A percentile compares a stretch with the other conserved stretches of the same genome.
Conservation (phyloP, 2,329 filamentous ascomycete species). For the Cytospora mali region DNA sequence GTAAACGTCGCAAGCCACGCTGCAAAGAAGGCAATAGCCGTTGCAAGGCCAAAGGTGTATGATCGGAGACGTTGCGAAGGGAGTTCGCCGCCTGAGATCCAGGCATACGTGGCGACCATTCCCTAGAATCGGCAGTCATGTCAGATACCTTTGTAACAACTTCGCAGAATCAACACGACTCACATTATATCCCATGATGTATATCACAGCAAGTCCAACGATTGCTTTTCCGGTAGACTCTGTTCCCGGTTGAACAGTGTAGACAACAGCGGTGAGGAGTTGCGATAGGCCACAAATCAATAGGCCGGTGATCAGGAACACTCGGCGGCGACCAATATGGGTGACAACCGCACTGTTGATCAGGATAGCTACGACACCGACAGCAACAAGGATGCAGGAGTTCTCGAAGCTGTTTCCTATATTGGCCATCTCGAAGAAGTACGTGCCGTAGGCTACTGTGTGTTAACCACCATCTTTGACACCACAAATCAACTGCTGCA, state of each 20-base stretch:
- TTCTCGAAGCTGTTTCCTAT: slow-evolving; percentile 59
- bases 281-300: slow-evolving; percentile 56
- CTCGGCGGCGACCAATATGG: slow-evolving; percentile 53
- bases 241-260: slow-evolving; percentile 46
- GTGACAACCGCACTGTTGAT: slow-evolving; percentile 57
- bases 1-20: slow-evolving; percentile 62
- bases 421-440: slow-evolving; percentile 63
- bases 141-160: background rate
- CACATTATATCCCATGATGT: slow-evolving; percentile 56
- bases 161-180: background rate
- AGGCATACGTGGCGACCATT: slow-evolving; percentile 58
- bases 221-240: slow-evolving; percentile 48
- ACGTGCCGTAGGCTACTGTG: slow-evolving; percentile 54
- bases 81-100: slow-evolving; percentile 59
- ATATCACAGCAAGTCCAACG: slow-evolving; percentile 55
- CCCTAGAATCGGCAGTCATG: slow-evolving; percentile 31
- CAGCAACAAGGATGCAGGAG: slow-evolving; percentile 55
- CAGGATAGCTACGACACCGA: slow-evolving; percentile 58
- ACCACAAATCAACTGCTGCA: background rate
- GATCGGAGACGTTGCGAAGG: slow-evolving; percentile 58
- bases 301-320: slow-evolving; percentile 56
- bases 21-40: slow-evolving; percentile 55
- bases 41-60: slow-evolving; percentile 59
- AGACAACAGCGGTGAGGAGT: slow-evolving; percentile 56
- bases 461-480: background rate